phyloP scores from a whole-genome alignment of 2,329 filamentous ascomycete species.

The Paraphoma chrysanthemicola region DNA sequence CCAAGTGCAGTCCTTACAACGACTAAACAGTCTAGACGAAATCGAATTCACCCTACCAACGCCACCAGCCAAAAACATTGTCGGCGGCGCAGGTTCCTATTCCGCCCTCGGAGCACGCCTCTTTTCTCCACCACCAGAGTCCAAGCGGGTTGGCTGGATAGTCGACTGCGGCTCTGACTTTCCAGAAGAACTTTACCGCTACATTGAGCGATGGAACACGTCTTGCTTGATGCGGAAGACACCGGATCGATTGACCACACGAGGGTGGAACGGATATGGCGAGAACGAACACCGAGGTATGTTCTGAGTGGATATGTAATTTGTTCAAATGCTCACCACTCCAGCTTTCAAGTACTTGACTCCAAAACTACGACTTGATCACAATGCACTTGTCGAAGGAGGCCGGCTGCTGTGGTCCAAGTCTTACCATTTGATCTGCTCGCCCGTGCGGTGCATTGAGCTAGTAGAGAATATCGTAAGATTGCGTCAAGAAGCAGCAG shows the following conservation, averaged over 20 bases:
- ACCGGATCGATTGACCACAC: conserved; percentile 75
- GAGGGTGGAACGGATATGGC: conserved; percentile 91
- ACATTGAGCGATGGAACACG: conserved; percentile 79
- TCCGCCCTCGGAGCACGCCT: conserved; percentile 87
- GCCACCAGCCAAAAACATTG: conserved; percentile 73
- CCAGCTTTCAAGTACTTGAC: conserved; percentile 84
- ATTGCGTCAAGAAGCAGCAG: conserved; percentile 49
- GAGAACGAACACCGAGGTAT: conserved; percentile 68
- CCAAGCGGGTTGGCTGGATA: conserved; percentile 82
- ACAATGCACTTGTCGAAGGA: conserved; percentile 68
- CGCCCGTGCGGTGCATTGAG: conserved; percentile 75
- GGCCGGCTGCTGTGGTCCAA: conserved; percentile 70
- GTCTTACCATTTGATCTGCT: conserved; percentile 89
- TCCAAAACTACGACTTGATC: conserved; percentile 81
- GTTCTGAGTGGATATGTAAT: background rate
- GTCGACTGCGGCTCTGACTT: conserved; percentile 92
- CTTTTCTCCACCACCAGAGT: conserved; percentile 73
- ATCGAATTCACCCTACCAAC: conserved; percentile 82
- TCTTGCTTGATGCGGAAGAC: conserved; percentile 73
- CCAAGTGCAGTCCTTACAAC: background rate
- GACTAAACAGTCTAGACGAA: conserved; percentile 68
- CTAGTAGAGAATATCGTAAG: conserved; percentile 75
- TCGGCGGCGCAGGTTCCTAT: conserved; percentile 90
- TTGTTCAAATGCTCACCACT: background rate
- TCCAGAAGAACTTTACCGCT: conserved; percentile 67